These are phyloP conservation scores for Pancytospora philotis DNA, from an alignment of 371 early-diverging fungal species.

Conservation along the genomic window DNA sequence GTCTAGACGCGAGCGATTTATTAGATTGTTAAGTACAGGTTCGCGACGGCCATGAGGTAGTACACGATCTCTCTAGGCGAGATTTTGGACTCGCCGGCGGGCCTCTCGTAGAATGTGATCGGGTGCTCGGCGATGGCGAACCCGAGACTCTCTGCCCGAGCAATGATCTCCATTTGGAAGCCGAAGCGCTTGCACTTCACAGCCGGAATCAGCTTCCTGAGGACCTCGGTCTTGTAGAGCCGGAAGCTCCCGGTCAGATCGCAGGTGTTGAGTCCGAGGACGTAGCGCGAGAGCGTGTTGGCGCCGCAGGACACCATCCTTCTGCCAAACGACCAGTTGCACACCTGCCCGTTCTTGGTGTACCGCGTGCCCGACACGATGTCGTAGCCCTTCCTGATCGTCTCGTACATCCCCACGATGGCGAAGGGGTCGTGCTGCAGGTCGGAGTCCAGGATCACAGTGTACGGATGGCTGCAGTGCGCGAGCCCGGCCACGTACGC, in stretches of 20 bases:
- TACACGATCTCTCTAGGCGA: constrained; percentile 7
- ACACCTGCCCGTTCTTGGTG: constrained; percentile 61
- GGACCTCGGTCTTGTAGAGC: constrained; percentile 78
- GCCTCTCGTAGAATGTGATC: constrained; percentile 56
- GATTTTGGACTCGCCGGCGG: constrained; percentile 51
- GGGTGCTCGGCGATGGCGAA: constrained; percentile 70
- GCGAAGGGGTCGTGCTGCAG: constrained; percentile 84
- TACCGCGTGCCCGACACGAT: constrained; percentile 84
- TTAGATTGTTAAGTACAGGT: neutral
- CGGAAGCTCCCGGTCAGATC: constrained; percentile 93
- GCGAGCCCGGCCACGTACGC: constrained; percentile 88
- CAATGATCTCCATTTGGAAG: constrained; percentile 99
- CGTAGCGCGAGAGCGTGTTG: constrained; percentile 78
- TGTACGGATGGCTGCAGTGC: constrained; percentile 77
- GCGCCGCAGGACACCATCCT: constrained; percentile 88
- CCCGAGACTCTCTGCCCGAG: constrained; percentile 76
- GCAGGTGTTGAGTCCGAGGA: constrained; percentile 72
- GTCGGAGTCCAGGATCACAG: constrained; percentile 95
- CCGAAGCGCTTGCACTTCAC: constrained; percentile 87
- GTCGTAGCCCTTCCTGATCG: constrained; percentile 64
- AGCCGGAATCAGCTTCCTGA: constrained; percentile 69
- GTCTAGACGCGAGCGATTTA: no score
- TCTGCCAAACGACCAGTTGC: constrained; percentile 89
- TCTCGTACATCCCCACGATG: constrained; percentile 74
- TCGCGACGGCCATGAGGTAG: neutral